phyloP scores from a whole-genome alignment of 306 rosid genomes.

The Delonix regia region DNA sequence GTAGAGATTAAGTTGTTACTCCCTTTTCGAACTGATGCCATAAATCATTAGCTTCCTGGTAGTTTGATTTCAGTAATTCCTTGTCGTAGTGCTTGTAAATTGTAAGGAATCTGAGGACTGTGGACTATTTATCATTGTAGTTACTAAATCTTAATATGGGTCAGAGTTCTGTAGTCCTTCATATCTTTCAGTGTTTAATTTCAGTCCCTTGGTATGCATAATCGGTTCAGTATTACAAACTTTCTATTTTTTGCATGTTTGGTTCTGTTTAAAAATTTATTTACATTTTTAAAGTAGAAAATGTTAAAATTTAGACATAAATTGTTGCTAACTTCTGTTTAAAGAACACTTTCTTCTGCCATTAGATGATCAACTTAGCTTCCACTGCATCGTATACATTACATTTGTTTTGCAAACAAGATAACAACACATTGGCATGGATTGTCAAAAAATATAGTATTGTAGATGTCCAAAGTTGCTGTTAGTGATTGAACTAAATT shows the following conservation, averaged over 20 bases:
- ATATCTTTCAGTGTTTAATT: not conserved
- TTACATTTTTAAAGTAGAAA: not conserved
- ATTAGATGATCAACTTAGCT: conserved; percentile 27
- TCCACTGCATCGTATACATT: not conserved
- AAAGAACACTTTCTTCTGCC: not conserved
- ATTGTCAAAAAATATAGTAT: not conserved
- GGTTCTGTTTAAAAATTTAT: not conserved
- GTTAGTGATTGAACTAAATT: not conserved
- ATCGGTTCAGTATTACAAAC: conserved; percentile 10
- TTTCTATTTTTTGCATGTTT: not conserved
- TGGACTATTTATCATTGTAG: not conserved
- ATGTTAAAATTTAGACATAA: conserved; percentile 3
- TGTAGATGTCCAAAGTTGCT: conserved; percentile 18
- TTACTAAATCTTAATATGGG: conserved; percentile 15
- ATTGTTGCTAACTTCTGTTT: conserved; percentile 14
- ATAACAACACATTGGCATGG: not conserved
- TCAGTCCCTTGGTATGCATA: not conserved
- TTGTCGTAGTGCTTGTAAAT: not conserved
- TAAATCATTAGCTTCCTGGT: conserved; percentile 26
- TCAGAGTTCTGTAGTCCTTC: conserved; percentile 26
- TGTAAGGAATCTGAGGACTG: conserved; percentile 14
- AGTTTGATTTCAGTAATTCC: conserved; percentile 27
- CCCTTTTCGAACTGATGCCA: not conserved
- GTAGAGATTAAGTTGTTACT: conserved; percentile 17
- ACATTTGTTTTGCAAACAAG: conserved; percentile 7